A percentile compares a stretch with the other conserved stretches of the same genome.
Conservation (phyloP, 208 protist species). For the Trypanosoma lewisi region DNA sequence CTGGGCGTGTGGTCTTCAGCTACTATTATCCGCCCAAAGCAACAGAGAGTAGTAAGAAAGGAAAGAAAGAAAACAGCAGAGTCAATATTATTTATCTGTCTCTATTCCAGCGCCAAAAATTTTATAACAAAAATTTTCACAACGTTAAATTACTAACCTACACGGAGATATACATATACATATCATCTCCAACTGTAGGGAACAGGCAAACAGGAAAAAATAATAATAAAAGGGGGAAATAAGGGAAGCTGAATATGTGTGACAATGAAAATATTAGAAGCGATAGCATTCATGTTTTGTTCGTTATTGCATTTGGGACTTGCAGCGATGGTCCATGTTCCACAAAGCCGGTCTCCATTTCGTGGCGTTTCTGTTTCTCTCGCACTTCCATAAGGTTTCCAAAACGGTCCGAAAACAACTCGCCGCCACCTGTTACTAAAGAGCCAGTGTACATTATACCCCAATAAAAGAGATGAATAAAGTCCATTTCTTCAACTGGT, state of each 20-base stretch:
- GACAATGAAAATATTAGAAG: not conserved
- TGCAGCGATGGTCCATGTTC: slow-evolving; percentile 4
- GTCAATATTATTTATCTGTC: not conserved
- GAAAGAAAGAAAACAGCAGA: not conserved
- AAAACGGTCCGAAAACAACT: slow-evolving; percentile 48
- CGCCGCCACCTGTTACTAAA: slow-evolving; percentile 34
- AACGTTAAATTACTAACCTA: not conserved
- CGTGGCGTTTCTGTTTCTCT: not conserved
- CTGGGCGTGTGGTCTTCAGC: slow-evolving; percentile 33
- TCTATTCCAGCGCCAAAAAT: no score
- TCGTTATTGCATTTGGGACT: slow-evolving; percentile 6
- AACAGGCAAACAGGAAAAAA: no score
- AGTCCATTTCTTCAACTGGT: slow-evolving; percentile 46
- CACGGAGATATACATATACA: not conserved
- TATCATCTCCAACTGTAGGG: no score
- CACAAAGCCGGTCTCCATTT: slow-evolving; percentile 23
- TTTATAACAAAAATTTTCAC: not conserved
- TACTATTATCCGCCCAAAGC: slow-evolving; percentile 48
- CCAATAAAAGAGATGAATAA: slow-evolving; percentile 67
- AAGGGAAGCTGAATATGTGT: no score
- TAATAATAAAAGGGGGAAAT: no score
- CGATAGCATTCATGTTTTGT: not conserved
- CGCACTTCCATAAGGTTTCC: slow-evolving; percentile 29
- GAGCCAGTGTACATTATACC: slow-evolving; percentile 45
- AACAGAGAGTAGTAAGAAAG: not conserved